A percentile compares a stretch with the other conserved stretches of the same genome.
Evolutionary conservation across 768 basidiomycete species (phyloP).

Genomic region (Heimioporus sp.): DNA sequence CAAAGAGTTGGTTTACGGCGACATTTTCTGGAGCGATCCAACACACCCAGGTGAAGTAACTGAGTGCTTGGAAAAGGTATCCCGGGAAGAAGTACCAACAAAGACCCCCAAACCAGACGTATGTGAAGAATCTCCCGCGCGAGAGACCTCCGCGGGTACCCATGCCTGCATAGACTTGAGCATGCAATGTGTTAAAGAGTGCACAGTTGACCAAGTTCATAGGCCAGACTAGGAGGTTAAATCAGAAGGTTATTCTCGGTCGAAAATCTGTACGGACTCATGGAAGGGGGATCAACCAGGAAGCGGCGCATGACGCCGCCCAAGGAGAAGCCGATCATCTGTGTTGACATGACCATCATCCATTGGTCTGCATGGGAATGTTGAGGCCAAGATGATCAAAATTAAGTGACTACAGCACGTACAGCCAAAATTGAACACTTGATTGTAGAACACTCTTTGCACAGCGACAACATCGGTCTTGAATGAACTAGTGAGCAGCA

Average conservation of each 20-base stretch:
- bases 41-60: conserved; percentile 57
- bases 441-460: conserved; percentile 65
- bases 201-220: conserved; percentile 68
- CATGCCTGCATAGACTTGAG: conserved; percentile 46
- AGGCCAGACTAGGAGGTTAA: conserved; percentile 62
- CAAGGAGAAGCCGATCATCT: conserved; percentile 63
- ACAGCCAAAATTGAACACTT: conserved; percentile 52
- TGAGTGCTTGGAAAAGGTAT: conserved; percentile 67
- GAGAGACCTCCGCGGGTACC: conserved; percentile 45
- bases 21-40: conserved; percentile 74
- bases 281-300: conserved; percentile 61
- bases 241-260: background rate
- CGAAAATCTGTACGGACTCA: conserved; percentile 42
- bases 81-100: conserved; percentile 66
- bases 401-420: conserved; percentile 7
- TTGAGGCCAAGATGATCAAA: background rate
- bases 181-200: conserved; percentile 74
- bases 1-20: conserved; percentile 74
- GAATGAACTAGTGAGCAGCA: background rate
- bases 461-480: conserved; percentile 72
- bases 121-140: conserved; percentile 52
- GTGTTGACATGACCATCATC: conserved; percentile 70
- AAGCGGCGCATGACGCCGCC: conserved; percentile 62
- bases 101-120: conserved; percentile 39
- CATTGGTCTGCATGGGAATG: conserved; percentile 42